phyloP scores from a whole-genome alignment of 2,329 filamentous ascomycete genomes.

The Penicillium sp. region DNA sequence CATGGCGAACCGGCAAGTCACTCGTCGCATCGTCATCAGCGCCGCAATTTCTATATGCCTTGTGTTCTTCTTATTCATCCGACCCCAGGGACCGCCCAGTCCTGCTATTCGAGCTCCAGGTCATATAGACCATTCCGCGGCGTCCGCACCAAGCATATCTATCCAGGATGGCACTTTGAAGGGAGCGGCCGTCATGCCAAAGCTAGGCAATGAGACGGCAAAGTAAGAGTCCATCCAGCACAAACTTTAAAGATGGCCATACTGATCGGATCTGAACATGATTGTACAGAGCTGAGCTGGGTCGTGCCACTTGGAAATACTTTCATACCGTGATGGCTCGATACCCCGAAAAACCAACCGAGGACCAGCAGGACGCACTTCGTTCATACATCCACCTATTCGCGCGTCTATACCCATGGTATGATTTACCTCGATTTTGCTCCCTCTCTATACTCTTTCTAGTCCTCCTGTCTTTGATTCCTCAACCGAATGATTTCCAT shows the following conservation, averaged over 20 bases:
- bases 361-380: constrained; percentile 55
- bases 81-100: constrained; percentile 31
- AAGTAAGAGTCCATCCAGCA: constrained; percentile 32
- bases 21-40: constrained; percentile 34
- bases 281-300: constrained; percentile 53
- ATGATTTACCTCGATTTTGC: constrained; percentile 10
- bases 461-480: too few species aligned
- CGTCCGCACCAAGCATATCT: constrained; percentile 14
- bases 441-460: not conserved
- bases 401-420: constrained; percentile 60
- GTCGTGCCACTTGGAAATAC: constrained; percentile 60
- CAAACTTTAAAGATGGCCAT: not conserved
- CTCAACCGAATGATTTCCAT: too few species aligned
- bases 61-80: constrained; percentile 36
- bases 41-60: constrained; percentile 30
- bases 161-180: constrained; percentile 36
- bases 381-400: constrained; percentile 59
- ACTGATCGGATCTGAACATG: constrained; percentile 7
- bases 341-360: constrained; percentile 57
- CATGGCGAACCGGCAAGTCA: constrained; percentile 37
- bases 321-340: constrained; percentile 62
- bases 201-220: constrained; percentile 45
- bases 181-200: constrained; percentile 44
- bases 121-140: constrained; percentile 32
- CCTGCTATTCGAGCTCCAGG: constrained; percentile 39